These are phyloP conservation scores for Phytophthora aleatoria DNA, from an alignment of 352 stramenopile genomes.

Conservation along the genomic window DNA sequence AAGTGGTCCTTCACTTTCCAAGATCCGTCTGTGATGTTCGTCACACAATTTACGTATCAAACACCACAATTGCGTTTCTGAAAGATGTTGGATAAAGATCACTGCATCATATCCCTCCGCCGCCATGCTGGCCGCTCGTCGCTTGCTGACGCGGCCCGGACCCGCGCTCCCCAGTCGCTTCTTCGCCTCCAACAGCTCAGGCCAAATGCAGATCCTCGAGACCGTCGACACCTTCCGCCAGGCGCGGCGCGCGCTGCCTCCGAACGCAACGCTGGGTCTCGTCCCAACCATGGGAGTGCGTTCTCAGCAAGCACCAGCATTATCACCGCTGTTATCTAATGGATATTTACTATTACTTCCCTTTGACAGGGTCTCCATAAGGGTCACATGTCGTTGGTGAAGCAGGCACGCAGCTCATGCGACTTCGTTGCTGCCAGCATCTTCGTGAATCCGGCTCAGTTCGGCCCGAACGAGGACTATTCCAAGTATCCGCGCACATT, in stretches of 20 bases:
- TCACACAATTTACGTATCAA: neutral
- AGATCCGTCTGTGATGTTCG: constrained; percentile 7
- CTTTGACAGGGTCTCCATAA: constrained; percentile 91
- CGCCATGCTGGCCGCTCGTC: constrained; percentile 20
- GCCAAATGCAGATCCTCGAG: constrained; percentile 59
- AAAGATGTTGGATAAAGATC: constrained; percentile 27
- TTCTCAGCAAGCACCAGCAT: neutral
- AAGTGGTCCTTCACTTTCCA: constrained; percentile 16
- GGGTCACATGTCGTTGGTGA: constrained; percentile 93
- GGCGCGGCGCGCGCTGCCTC: constrained; percentile 50
- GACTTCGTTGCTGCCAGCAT: constrained; percentile 96
- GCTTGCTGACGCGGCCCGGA: constrained; percentile 11
- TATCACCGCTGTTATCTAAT: neutral
- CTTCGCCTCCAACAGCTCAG: constrained; percentile 15
- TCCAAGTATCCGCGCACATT: constrained; percentile 98
- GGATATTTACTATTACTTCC: neutral
- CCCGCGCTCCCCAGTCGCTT: constrained; percentile 19
- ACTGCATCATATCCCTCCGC: neutral
- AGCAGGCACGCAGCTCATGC: constrained; percentile 88
- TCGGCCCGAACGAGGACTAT: constrained; percentile 98
- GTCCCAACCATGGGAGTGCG: constrained; percentile 98
- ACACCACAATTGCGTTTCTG: constrained; percentile 4
- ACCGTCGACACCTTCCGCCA: constrained; percentile 54
- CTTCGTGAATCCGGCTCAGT: constrained; percentile 99
- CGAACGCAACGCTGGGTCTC: constrained; percentile 90